Evolutionary conservation across 2,329 filamentous ascomycete genomes (phyloP), one percentile per base, ranked within the genome.

Genomic region (Leptographium wingfieldii): DNA sequence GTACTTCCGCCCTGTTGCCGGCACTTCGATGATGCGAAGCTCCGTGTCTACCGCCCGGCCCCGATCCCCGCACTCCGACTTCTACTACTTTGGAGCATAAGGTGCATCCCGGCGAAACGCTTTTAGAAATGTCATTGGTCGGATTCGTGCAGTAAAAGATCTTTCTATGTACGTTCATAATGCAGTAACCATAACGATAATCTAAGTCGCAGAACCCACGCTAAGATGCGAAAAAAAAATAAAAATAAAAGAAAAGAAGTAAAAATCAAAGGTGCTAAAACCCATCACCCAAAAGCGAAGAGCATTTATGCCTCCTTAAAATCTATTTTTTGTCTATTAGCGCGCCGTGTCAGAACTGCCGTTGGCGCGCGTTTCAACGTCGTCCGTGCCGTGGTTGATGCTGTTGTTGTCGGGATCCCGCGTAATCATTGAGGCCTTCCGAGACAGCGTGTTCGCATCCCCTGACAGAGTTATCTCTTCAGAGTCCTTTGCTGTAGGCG

Each of bases 1-100:
- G 33, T 19, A 53, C 12, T 58, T 38, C 25, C 1, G 16, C 10
- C 56, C 56, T 16, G 49, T 58, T 12, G 53, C 16, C 3, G 59
- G 63, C 3, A 63, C 61, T 2, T 59, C 61, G 14, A 53, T 43
- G 56, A 43, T 19, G 19, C 19, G 27, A 12, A 27, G 29, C 11
- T 31, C 51, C 2, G 51, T 53, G 10, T 6, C 51, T 9, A 53
- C 51, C 25, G 46, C 46, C 19, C 22, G n/a, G 46, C 25, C 46
- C n/a, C 46, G 46, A 25, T n/a, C 46, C 25, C 38, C 9, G 14
- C 5, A 12, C 4, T 7, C 5, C 14, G 5, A 40, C 38, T 40
- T 14, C 10, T 40, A 40, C 38, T 6, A 40, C 5, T 40, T 40
- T 12, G 10, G 38, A 4, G 38, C 14, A 40, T 40, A 14, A 4